Base-by-base conservation (phyloP, 106 monocot genomes). In the Triglochin maritima region DNA sequence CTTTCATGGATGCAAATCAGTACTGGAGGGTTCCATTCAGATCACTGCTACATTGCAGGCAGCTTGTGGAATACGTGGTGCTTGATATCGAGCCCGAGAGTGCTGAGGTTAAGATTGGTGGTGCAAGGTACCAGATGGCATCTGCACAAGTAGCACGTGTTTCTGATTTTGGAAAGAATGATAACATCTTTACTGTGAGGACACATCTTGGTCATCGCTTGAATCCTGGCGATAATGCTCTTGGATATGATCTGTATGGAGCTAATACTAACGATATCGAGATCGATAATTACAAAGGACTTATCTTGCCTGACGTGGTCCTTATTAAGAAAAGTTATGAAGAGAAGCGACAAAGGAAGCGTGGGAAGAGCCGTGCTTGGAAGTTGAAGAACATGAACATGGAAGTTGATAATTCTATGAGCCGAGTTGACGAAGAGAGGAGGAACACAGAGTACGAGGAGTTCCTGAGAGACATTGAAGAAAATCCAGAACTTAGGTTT, bases 251-350 rank as follows among this genome's bases (percentile, higher is more conserved):
- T 69, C 44, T 90, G 4, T 88, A 83, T 65, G 79, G 72, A 4
- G 81, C 95, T 7, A 96, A 96, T 55, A 74, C 55, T 5, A 90
- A 88, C 43, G 88, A 96, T 50, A 7, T 56, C n/a, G 95, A 87
- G 51, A 50, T 88, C 4, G 83, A 87, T 41, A 81, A 81, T 62
- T 78, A 88, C 57, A 87, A 74, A 48, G 80, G 83, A 2, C 74
- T 90, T 62, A 69, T 71, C 5, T 29, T 81, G 14, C 81, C 81
- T 5, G 71, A 81, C 12, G 87, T 63, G 2, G 52, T 96, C 17
- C 73, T 96, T 69, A 68, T 96, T 1, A 96, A 90, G 85, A 96
- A 88, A 76, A 90, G 90, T 64, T 86, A 84, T 15, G 90, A 80
- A 61, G 89, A 89, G 71, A 80, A 79, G 76, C 79, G 86, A 15